These are phyloP conservation scores for Trichoderma brevicompactum DNA, from an alignment of 2,329 filamentous ascomycete species.

Conservation along the genomic window DNA sequence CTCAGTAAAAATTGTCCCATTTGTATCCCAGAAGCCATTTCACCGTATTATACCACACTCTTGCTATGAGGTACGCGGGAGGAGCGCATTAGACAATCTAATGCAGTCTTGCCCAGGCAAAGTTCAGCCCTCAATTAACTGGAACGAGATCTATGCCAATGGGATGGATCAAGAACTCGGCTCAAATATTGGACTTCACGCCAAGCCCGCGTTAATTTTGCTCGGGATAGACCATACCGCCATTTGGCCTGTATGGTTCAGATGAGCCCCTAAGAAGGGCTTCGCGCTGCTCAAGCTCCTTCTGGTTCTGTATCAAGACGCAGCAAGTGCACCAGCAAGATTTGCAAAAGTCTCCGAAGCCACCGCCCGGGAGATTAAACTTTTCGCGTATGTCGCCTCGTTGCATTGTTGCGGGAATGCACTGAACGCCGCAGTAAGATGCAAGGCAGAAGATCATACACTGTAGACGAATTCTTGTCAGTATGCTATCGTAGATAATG, in stretches of 20 bases:
- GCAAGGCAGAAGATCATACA: constrained; percentile 49
- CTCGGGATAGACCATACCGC: constrained; percentile 30
- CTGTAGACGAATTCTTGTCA: constrained; percentile 34
- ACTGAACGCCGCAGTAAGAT: constrained; percentile 46
- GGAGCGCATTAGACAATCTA: no score
- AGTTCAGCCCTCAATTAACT: no score
- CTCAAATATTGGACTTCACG: neutral
- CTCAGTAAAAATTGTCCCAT: no score
- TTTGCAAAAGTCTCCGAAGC: constrained; percentile 47
- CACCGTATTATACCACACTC: no score
- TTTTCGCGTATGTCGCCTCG: constrained; percentile 51
- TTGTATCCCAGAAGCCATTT: no score
- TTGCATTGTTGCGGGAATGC: constrained; percentile 51
- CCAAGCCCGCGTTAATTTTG: neutral
- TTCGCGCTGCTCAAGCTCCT: constrained; percentile 50
- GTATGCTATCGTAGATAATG: neutral
- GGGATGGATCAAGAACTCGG: neutral
- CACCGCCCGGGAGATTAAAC: constrained; percentile 51
- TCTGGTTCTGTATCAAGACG: constrained; percentile 52
- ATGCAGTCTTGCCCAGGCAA: no score
- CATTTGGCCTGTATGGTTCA: constrained; percentile 32
- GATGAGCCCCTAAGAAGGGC: constrained; percentile 30
- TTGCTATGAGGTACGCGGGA: no score
- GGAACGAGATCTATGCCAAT: neutral
- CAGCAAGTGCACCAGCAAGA: constrained; percentile 54